Conservation (phyloP, 1,284 basidiomycete species). For the Cystobasidium slooffiae region DNA sequence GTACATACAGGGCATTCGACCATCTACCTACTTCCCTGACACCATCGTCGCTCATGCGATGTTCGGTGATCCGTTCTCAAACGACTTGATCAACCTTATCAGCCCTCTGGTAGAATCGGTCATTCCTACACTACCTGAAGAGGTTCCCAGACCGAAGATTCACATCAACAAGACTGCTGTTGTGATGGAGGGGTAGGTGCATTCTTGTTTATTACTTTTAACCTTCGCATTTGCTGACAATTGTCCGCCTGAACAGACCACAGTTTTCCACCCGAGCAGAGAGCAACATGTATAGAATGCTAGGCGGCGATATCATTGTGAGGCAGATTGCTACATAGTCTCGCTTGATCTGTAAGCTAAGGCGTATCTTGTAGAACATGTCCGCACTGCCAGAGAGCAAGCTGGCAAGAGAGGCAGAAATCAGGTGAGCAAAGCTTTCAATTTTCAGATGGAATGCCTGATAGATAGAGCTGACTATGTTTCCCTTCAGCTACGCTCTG, state of each 20-base stretch:
- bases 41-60: slow-evolving; percentile 86
- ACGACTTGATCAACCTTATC: slow-evolving; percentile 71
- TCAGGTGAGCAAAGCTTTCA: slow-evolving; percentile 67
- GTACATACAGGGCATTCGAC: slow-evolving; percentile 70
- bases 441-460: too few species aligned
- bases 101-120: slow-evolving; percentile 69
- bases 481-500: slow-evolving; percentile 72
- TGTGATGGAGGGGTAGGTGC: slow-evolving; percentile 95
- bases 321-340: background rate
- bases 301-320: slow-evolving; percentile 85
- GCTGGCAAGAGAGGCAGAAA: slow-evolving; percentile 89
- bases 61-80: slow-evolving; percentile 88
- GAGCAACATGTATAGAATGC: slow-evolving; percentile 88
- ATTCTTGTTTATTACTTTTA: background rate
- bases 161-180: slow-evolving; percentile 84
- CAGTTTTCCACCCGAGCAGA: slow-evolving; percentile 82
- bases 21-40: slow-evolving; percentile 84
- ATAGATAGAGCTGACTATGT: too few species aligned
- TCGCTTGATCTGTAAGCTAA: too few species aligned
- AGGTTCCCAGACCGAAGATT: slow-evolving; percentile 63
- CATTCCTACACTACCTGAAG: slow-evolving; percentile 64
- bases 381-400: slow-evolving; percentile 94
- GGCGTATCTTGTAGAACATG: slow-evolving; percentile 69
- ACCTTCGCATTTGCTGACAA: background rate
- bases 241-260: slow-evolving; percentile 50